These are phyloP conservation scores for Chaetomiaceae sp. DNA, from an alignment of 2,329 filamentous ascomycete genomes.

Conservation along the genomic window DNA sequence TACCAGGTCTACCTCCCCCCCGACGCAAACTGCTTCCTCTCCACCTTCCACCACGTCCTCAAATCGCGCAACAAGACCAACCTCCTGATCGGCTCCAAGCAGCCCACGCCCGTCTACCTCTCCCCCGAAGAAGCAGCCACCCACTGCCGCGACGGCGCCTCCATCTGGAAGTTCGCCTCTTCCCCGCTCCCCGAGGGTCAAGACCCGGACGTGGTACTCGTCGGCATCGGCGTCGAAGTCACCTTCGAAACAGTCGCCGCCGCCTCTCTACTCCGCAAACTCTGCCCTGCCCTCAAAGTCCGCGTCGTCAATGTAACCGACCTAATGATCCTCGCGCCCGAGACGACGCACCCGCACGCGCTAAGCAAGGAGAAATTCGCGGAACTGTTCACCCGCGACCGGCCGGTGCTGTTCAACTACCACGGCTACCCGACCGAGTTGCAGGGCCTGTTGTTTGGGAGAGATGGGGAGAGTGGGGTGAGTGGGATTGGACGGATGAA, in stretches of 20 bases:
- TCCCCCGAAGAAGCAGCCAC: constrained; percentile 54
- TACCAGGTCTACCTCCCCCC: constrained; percentile 58
- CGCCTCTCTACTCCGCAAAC: constrained; percentile 48
- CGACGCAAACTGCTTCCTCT: constrained; percentile 63
- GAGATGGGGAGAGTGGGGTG: constrained; percentile 47
- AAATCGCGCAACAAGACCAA: constrained; percentile 62
- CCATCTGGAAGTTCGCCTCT: constrained; percentile 59
- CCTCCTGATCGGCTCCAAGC: constrained; percentile 64
- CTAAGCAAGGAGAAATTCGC: constrained; percentile 49
- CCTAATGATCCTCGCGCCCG: constrained; percentile 56
- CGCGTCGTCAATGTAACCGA: constrained; percentile 64
- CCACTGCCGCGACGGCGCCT: constrained; percentile 57
- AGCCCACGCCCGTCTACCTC: constrained; percentile 59
- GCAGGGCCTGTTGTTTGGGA: constrained; percentile 57
- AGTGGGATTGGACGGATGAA: constrained; percentile 24
- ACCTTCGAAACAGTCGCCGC: constrained; percentile 62
- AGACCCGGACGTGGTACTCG: constrained; percentile 58
- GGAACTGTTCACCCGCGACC: constrained; percentile 53
- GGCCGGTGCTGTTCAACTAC: constrained; percentile 60
- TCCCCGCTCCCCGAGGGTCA: constrained; percentile 36
- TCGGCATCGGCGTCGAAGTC: constrained; percentile 61
- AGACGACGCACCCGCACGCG: constrained; percentile 55
- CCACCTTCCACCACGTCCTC: constrained; percentile 59
- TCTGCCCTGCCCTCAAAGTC: constrained; percentile 50
- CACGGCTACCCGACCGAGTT: constrained; percentile 61